Percentiles rank a stretch among this genome's conserved stretches.
Conservation (phyloP, 1,139 yeast genomes). For the Zygosaccharomyces sapae region DNA sequence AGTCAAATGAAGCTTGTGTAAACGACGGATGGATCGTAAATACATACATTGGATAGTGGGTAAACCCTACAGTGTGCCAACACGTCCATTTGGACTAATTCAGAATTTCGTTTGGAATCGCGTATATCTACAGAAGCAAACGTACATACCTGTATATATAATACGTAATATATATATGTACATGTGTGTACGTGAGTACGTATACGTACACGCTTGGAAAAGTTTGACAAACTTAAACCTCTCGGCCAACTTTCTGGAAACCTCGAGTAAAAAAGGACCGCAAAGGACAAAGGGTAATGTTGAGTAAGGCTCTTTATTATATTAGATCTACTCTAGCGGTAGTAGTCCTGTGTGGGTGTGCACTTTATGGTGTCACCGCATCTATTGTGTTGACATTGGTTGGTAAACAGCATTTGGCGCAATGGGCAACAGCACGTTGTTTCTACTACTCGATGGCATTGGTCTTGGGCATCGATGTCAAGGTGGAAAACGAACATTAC, state of each 20-base stretch:
- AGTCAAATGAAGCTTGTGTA: slow-evolving; percentile 2
- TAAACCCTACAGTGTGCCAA: slow-evolving; percentile 30
- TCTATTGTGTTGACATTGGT: slow-evolving; percentile 61
- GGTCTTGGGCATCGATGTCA: slow-evolving; percentile 64
- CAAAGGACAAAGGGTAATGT: not conserved
- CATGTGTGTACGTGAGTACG: not conserved
- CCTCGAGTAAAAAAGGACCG: not conserved
- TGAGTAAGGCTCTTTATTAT: slow-evolving; percentile 44
- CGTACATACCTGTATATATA: not conserved
- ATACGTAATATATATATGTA: not conserved
- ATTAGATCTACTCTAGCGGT: slow-evolving; percentile 53
- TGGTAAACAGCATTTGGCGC: slow-evolving; percentile 78
- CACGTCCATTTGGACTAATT: slow-evolving; percentile 24
- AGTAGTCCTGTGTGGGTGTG: slow-evolving; percentile 53
- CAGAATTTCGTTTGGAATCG: not conserved
- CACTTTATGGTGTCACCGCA: slow-evolving; percentile 71
- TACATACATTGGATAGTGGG: slow-evolving; percentile 27
- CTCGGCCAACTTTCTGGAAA: not conserved
- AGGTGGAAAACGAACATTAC: slow-evolving; percentile 57
- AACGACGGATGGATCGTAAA: not conserved
- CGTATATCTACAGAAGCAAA: not conserved
- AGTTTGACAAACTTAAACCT: not conserved
- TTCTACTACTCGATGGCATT: slow-evolving; percentile 60
- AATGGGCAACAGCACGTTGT: slow-evolving; percentile 84
- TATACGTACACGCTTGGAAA: not conserved